Conservation (phyloP, 495 filamentous ascomycete genomes). For the Xylaria bambusicola region DNA sequence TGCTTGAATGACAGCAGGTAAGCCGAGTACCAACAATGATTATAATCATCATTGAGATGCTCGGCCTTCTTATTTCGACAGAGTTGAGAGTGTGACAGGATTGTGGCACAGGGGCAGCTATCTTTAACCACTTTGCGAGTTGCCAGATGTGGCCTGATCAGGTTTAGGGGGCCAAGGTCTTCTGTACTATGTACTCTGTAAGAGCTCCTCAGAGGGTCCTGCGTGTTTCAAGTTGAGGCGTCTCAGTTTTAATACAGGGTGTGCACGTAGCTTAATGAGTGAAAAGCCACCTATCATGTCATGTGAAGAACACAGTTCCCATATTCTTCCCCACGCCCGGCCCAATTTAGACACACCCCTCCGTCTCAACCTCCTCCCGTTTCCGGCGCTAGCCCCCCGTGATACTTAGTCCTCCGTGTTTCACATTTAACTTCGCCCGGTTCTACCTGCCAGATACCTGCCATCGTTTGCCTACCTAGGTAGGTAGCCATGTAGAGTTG, state of each 20-base stretch:
- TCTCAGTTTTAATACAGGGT: not conserved
- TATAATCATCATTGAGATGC: no score
- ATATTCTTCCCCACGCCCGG: not conserved
- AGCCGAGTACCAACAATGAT: no score
- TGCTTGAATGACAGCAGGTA: no score
- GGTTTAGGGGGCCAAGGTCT: not conserved
- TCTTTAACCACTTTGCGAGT: not conserved
- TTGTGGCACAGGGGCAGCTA: no score
- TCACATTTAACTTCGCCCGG: conserved; percentile 13
- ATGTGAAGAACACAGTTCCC: no score
- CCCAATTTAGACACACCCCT: not conserved
- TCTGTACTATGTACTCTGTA: not conserved
- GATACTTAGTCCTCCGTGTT: conserved; percentile 6
- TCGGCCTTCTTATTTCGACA: no score
- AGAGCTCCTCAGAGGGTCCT: not conserved
- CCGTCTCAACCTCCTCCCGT: not conserved
- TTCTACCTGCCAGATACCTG: not conserved
- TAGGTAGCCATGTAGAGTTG: no score
- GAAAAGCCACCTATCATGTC: not conserved
- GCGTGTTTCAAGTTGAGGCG: conserved; percentile 9
- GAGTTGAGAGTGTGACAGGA: no score
- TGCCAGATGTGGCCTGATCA: conserved; percentile 4
- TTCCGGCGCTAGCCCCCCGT: not conserved
- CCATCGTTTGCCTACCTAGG: not conserved
- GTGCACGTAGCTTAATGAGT: not conserved